Evolutionary conservation across 2,329 filamentous ascomycete genomes (phyloP).

Genomic region (Paraphoma chrysanthemicola): DNA sequence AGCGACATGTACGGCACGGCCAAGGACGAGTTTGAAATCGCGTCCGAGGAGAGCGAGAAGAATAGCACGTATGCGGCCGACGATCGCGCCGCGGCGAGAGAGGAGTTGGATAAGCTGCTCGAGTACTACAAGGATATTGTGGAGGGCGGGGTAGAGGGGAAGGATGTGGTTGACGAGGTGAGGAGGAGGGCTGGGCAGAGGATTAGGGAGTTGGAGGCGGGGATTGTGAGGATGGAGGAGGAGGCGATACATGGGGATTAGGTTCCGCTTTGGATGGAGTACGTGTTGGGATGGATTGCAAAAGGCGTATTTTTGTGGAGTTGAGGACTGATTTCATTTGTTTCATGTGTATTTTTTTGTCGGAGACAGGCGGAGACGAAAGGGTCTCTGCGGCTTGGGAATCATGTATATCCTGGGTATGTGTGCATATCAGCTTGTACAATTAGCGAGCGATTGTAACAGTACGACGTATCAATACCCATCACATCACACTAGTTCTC

Average conservation of each 20-base stretch:
- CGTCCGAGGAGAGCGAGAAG: slow-evolving; percentile 60
- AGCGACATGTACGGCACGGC: slow-evolving; percentile 48
- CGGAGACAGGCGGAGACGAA: too few relatives aligned
- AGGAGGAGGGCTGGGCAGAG: slow-evolving; percentile 58
- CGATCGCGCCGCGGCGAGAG: slow-evolving; percentile 60
- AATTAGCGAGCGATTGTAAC: not conserved
- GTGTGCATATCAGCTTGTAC: too few relatives aligned
- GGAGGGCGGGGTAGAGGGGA: slow-evolving; percentile 40
- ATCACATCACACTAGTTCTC: not conserved
- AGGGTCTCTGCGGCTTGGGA: too few relatives aligned
- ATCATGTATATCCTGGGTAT: too few relatives aligned
- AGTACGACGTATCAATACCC: not conserved
- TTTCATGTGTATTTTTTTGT: not conserved
- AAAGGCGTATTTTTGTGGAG: not conserved
- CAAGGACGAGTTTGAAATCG: slow-evolving; percentile 57
- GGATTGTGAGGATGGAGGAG: slow-evolving; percentile 60
- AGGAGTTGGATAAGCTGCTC: slow-evolving; percentile 59
- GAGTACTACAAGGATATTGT: slow-evolving; percentile 55
- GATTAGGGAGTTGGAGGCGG: slow-evolving; percentile 62
- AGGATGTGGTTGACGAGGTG: slow-evolving; percentile 57
- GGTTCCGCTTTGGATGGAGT: not conserved
- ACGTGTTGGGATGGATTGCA: not conserved
- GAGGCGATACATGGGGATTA: slow-evolving; percentile 57
- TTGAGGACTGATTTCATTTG: not conserved
- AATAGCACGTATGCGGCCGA: slow-evolving; percentile 63